phyloP scores from a whole-genome alignment of 805 yeast genomes.

The Yarrowia alimentaria region DNA sequence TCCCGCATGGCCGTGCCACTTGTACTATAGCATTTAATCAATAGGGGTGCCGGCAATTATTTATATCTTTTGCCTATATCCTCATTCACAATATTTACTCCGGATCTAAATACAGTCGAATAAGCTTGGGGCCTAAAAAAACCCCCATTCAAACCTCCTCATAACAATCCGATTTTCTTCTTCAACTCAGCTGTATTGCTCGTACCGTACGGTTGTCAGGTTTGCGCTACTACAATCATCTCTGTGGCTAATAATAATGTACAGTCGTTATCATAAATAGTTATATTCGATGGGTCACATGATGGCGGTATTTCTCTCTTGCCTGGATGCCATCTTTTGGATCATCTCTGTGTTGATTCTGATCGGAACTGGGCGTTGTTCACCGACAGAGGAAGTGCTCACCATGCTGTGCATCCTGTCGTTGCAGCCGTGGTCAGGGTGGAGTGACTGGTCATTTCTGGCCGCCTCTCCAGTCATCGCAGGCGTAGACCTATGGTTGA shows the following conservation, averaged over 20 bases:
- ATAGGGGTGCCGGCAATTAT: too few relatives aligned
- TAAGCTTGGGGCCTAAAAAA: too few relatives aligned
- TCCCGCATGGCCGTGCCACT: conserved; percentile 5
- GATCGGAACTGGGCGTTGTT: conserved; percentile 29
- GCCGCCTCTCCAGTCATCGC: neutral
- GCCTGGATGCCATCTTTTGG: conserved; percentile 29
- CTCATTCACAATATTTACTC: too few relatives aligned
- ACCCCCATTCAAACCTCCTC: too few relatives aligned
- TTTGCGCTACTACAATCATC: neutral
- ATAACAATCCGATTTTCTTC: too few relatives aligned
- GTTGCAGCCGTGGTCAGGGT: neutral
- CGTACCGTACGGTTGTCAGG: neutral
- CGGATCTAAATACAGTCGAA: neutral
- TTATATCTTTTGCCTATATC: too few relatives aligned
- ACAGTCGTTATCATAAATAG: conserved; percentile 25
- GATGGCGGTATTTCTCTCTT: conserved; percentile 27
- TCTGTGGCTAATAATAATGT: conserved; percentile 3
- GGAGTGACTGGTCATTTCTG: too few relatives aligned
- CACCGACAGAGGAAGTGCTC: conserved; percentile 28
- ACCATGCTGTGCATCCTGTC: conserved; percentile 21
- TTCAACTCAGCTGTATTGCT: too few relatives aligned
- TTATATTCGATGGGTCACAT: neutral
- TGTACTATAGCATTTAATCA: conserved; percentile 12
- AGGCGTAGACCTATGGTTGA: neutral
- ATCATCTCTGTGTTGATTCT: conserved; percentile 30